These are phyloP conservation scores for Liriodendron chinense DNA, from an alignment of 164 flowering plant species.

Conservation along the genomic window DNA sequence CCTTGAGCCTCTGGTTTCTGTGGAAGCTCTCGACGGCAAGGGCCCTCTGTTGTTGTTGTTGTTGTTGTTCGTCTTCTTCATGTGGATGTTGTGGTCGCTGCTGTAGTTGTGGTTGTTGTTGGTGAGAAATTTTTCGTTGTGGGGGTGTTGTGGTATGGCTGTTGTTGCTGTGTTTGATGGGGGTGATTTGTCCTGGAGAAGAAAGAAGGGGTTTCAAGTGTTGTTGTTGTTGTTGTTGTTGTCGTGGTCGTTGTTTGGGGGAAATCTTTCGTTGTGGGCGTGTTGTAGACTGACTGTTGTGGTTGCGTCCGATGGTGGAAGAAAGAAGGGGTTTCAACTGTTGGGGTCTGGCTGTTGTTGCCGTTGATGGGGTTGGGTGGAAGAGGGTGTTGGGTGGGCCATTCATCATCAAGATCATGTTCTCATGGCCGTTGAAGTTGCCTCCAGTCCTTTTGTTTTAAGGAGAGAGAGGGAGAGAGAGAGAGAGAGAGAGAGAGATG, in stretches of 20 bases:
- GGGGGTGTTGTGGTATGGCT: neutral
- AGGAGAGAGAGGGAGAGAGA: too few species aligned
- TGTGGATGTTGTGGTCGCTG: neutral
- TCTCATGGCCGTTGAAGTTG: too few species aligned
- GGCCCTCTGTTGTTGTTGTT: conserved; percentile 16
- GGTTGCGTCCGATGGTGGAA: neutral
- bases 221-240: neutral
- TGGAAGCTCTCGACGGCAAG: conserved; percentile 35
- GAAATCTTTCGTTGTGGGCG: too few species aligned
- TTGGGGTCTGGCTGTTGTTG: too few species aligned
- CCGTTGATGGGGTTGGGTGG: neutral
- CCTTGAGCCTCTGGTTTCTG: conserved; percentile 29
- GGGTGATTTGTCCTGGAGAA: neutral
- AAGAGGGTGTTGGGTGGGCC: neutral
- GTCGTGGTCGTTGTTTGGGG: too few species aligned
- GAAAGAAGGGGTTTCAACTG: neutral
- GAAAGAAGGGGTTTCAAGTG: conserved; percentile 1
- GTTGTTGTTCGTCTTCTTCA: neutral
- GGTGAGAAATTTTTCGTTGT: neutral
- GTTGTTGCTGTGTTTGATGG: neutral
- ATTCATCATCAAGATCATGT: too few species aligned
- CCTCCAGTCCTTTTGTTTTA: too few species aligned
- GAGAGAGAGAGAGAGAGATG: too few species aligned
- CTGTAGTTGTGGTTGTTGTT: neutral
- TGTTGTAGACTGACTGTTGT: too few species aligned